Base-by-base conservation (phyloP, 371 early-diverging fungal genomes). In the Apophysomyces elegans region DNA sequence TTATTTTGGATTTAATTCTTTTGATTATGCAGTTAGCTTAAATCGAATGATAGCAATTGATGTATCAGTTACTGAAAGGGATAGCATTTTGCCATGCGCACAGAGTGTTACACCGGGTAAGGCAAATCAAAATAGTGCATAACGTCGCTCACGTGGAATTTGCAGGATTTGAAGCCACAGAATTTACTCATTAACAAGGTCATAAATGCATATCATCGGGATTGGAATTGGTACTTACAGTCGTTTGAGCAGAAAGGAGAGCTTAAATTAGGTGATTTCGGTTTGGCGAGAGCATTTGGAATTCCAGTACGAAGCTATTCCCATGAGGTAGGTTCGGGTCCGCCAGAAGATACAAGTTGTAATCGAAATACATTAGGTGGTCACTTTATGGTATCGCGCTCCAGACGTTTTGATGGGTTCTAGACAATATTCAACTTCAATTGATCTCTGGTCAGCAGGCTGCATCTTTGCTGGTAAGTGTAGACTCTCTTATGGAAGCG, bases 401-500 rank as follows among this genome's bases (percentile, higher is more conserved):
- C 99, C 99, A 1, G 99, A 99, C 80, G 96, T 99, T n/a, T 75
- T 99, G 41, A 89, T 99, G 91, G 99, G 99, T 6, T 94, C 95
- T 37, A 89, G 95, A 66, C 93, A 97, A 66, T 99, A 99, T 75
- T 90, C 93, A 13, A 98, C 96, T 16, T 95, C 96, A 4, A 97
- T 99, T 67, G 99, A 99, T 82, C 87, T 99, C 45, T 99, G 99
- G 99, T 96, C 96, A 37, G 90, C 96, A 26, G 99, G 99, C 35
- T 99, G 99, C 81, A 99, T 99, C 46, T 88, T 95, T 79, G 93
- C 93, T 50, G 95, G 92, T 85, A 70, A 69, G n/a, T 47, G 12
- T 44, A 11, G 7, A 12, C 1, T 44, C 16, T 16, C 26, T 57
- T 26, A 2, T 37, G 37, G 37, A 16, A 38, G 14, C 16, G 18